phyloP scores from a whole-genome alignment of 116 monocot species.

The Trichopus zeylanicus region DNA sequence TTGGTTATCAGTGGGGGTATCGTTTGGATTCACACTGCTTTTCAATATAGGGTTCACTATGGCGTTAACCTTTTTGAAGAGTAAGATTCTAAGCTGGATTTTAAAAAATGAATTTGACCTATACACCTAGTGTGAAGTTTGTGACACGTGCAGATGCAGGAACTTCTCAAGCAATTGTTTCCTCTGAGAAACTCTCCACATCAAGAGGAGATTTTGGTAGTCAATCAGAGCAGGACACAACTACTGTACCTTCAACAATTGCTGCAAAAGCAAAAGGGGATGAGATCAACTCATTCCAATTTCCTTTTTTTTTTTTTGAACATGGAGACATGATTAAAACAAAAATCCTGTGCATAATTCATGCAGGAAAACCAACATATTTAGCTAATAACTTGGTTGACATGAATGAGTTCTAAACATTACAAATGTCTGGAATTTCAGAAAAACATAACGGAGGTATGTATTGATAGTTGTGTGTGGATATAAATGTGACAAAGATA shows the following conservation, averaged over 20 bases:
- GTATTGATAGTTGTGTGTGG: too few relatives aligned
- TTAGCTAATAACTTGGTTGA: too few relatives aligned
- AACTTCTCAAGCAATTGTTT: constrained; percentile 57
- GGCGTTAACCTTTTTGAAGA: constrained; percentile 45
- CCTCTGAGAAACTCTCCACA: constrained; percentile 48
- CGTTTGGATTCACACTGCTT: constrained; percentile 45
- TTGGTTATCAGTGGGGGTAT: constrained; percentile 69
- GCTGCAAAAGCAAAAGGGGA: background rate
- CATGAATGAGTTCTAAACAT: too few relatives aligned
- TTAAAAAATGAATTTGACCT: background rate
- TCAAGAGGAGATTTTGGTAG: constrained; percentile 8
- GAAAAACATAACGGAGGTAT: too few relatives aligned
- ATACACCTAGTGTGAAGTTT: background rate
- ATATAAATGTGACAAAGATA: too few relatives aligned
- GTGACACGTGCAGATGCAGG: constrained; percentile 35
- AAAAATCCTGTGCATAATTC: too few relatives aligned
- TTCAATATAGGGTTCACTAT: constrained; percentile 53
- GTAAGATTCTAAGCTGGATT: constrained; percentile 22
- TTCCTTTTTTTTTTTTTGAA: too few relatives aligned
- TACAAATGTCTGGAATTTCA: too few relatives aligned
- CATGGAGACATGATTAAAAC: too few relatives aligned
- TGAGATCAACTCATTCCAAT: too few relatives aligned
- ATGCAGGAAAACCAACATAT: too few relatives aligned
- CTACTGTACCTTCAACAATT: background rate
- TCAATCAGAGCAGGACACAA: background rate